Evolutionary conservation across 148 eudicot species (phyloP).

Genomic region (Fagopyrum homotropicum): DNA sequence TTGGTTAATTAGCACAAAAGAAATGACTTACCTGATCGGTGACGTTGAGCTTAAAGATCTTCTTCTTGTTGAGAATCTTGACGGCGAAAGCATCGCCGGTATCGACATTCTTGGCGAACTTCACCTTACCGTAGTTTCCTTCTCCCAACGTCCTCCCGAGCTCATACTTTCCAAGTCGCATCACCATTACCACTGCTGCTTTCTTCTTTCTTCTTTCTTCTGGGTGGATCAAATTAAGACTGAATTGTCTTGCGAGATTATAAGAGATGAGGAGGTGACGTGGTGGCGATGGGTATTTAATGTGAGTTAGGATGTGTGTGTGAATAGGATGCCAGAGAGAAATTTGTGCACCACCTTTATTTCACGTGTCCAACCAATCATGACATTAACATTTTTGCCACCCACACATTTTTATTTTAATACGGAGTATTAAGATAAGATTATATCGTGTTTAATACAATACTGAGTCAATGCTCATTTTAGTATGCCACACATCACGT

Average conservation of each 20-base stretch:
- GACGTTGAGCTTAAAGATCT: constrained; percentile 58
- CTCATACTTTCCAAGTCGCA: constrained; percentile 77
- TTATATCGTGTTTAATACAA: too few relatives aligned
- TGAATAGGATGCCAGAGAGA: too few relatives aligned
- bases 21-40: constrained; percentile 53
- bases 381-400: too few relatives aligned
- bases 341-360: too few relatives aligned
- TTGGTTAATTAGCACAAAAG: neutral
- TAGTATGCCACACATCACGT: too few relatives aligned
- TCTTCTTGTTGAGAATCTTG: constrained; percentile 65
- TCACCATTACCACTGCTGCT: constrained; percentile 26
- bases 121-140: constrained; percentile 88
- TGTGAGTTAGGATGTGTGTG: too few relatives aligned
- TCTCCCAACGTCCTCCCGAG: constrained; percentile 76
- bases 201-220: neutral
- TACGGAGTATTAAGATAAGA: too few relatives aligned
- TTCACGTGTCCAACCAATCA: too few relatives aligned
- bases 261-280: neutral
- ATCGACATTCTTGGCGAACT: constrained; percentile 51
- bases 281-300: neutral
- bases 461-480: too few relatives aligned
- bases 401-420: too few relatives aligned
- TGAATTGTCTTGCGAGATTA: neutral
- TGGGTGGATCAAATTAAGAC: neutral
- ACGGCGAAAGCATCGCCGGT: constrained; percentile 67